phyloP scores from a whole-genome alignment of 2,329 filamentous ascomycete species.

The Penicillium sp. region DNA sequence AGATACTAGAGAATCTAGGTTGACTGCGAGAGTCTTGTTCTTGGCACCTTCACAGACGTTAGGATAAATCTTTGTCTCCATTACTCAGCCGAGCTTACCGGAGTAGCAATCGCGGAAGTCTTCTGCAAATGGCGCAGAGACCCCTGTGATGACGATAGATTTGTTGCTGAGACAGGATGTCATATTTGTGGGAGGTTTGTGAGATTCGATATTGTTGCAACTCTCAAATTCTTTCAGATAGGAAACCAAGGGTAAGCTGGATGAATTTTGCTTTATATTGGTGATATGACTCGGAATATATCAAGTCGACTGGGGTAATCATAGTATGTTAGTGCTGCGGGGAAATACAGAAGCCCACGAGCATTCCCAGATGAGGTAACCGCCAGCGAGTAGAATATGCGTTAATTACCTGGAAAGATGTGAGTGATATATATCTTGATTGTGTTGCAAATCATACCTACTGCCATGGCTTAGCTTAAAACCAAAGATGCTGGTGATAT shows the following conservation, averaged over 20 bases:
- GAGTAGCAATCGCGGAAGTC: background rate
- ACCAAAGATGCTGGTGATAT: background rate
- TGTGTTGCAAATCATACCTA: background rate
- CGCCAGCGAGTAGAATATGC: background rate
- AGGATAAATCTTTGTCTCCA: background rate
- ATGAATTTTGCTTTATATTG: background rate
- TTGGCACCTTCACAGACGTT: background rate
- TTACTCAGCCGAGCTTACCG: background rate
- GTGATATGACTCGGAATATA: background rate
- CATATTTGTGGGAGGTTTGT: background rate
- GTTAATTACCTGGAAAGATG: background rate
- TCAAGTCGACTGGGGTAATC: background rate
- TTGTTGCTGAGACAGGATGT: background rate
- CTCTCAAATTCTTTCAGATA: background rate
- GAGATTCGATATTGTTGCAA: background rate
- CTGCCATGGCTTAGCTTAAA: background rate
- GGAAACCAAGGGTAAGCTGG: background rate
- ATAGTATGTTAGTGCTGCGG: background rate
- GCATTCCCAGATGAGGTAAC: background rate
- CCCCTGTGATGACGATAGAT: background rate
- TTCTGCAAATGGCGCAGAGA: background rate
- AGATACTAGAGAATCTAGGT: background rate
- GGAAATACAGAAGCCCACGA: background rate
- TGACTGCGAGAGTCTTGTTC: background rate
- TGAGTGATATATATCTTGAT: background rate